Conservation (phyloP, 2,329 filamentous ascomycete species). For the Fusarium redolens region DNA sequence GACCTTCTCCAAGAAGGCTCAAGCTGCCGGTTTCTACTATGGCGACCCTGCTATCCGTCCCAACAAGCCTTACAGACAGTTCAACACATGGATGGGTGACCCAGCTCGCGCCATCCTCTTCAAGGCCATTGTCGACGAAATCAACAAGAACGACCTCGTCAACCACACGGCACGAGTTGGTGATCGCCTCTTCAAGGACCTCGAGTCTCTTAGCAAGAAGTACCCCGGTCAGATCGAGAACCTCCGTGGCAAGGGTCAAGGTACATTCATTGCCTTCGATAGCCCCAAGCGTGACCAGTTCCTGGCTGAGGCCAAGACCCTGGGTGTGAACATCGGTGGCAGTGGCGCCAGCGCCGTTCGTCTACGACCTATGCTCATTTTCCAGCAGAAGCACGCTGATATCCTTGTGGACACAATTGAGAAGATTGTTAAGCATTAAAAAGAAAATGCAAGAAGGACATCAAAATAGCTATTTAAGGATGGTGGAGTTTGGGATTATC, state of each 20-base stretch:
- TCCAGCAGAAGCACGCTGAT: slow-evolving; percentile 92
- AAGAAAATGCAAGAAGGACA: background rate
- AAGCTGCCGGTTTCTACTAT: slow-evolving; percentile 93
- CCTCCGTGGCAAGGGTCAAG: slow-evolving; percentile 86
- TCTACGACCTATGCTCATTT: slow-evolving; percentile 89
- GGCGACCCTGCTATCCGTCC: slow-evolving; percentile 82
- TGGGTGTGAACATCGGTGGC: slow-evolving; percentile 90
- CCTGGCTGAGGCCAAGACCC: slow-evolving; percentile 79
- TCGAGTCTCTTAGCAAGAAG: slow-evolving; percentile 74
- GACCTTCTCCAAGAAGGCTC: slow-evolving; percentile 95
- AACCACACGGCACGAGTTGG: slow-evolving; percentile 81
- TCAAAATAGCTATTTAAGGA: slow-evolving; percentile 10
- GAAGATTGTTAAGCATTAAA: slow-evolving; percentile 70
- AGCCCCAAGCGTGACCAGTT: slow-evolving; percentile 83
- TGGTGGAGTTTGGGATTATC: slow-evolving; percentile 21
- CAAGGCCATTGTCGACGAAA: slow-evolving; percentile 85
- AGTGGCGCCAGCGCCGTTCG: slow-evolving; percentile 80
- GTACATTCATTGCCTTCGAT: slow-evolving; percentile 95
- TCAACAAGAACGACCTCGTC: slow-evolving; percentile 81
- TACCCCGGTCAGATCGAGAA: slow-evolving; percentile 85
- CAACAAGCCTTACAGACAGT: slow-evolving; percentile 94
- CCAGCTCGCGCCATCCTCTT: slow-evolving; percentile 86
- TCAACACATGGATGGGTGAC: slow-evolving; percentile 98
- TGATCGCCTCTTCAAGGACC: slow-evolving; percentile 78
- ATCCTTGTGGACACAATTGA: slow-evolving; percentile 83